These are phyloP conservation scores for Vitis cinerea DNA, from an alignment of 164 flowering plant species.

Conservation along the genomic window DNA sequence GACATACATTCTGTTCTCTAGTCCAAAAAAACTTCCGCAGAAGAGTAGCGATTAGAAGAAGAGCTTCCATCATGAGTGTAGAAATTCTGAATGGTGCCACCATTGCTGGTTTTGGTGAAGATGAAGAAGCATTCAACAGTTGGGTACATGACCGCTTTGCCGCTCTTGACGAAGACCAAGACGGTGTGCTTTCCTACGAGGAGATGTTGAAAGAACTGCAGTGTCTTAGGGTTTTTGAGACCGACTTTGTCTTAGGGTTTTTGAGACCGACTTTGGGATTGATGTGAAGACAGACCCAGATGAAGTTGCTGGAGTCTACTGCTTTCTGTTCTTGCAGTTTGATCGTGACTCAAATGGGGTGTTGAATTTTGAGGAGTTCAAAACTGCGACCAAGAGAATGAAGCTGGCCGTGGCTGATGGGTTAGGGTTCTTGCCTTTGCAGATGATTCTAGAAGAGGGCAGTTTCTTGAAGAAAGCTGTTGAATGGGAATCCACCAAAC, in stretches of 20 bases:
- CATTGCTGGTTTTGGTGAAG: constrained; percentile 24
- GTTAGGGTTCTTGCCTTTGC: constrained; percentile 33
- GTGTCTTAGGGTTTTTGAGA: constrained; percentile 28
- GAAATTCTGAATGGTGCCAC: constrained; percentile 34
- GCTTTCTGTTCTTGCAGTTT: constrained; percentile 25
- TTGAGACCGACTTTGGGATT: constrained; percentile 30
- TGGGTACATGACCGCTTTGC: constrained; percentile 16
- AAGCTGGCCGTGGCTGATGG: constrained; percentile 38
- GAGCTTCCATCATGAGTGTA: constrained; percentile 23
- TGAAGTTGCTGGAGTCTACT: constrained; percentile 22
- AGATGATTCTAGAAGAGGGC: constrained; percentile 34
- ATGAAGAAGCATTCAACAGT: constrained; percentile 26
- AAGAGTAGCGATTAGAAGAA: no score
- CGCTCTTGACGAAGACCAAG: constrained; percentile 23
- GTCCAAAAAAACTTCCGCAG: no score
- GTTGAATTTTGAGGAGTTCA: constrained; percentile 35
- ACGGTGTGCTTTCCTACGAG: constrained; percentile 29
- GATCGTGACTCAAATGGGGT: constrained; percentile 31
- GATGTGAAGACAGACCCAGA: constrained; percentile 29
- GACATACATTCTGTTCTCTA: no score
- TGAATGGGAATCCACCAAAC: constrained; percentile 15
- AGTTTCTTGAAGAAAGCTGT: constrained; percentile 35
- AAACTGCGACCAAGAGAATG: constrained; percentile 27
- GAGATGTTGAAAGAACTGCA: constrained; percentile 34
- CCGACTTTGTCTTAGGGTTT: constrained; percentile 31